phyloP scores from a whole-genome alignment of 192 early-diverging fungal genomes.

The Dissophora globulifera region DNA sequence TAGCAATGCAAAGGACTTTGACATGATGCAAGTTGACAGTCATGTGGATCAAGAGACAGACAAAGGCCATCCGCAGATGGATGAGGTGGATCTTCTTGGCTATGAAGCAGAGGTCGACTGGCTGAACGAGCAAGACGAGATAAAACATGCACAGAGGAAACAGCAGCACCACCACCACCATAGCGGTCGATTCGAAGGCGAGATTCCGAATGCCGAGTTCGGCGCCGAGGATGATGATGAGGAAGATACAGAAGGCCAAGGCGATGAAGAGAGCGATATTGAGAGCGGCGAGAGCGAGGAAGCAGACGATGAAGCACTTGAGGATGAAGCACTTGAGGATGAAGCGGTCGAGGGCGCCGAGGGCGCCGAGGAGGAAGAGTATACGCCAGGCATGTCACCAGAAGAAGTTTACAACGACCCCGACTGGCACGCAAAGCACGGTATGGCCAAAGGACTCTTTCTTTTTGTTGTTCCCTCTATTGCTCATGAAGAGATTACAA shows the following conservation, averaged over 20 bases:
- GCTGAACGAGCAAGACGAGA: constrained; percentile 28
- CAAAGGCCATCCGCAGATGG: constrained; percentile 12
- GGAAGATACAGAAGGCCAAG: not conserved
- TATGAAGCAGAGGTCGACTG: constrained; percentile 37
- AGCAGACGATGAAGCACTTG: not conserved
- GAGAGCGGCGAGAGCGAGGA: not conserved
- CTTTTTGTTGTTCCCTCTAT: no score
- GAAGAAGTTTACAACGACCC: constrained; percentile 9
- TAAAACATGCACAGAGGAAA: not conserved
- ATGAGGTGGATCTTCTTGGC: constrained; percentile 33
- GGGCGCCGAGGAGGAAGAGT: not conserved
- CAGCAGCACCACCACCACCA: constrained; percentile 1
- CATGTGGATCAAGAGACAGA: no score
- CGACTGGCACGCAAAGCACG: constrained; percentile 19
- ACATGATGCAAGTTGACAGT: not conserved
- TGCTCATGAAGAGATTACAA: no score
- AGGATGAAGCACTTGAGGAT: not conserved
- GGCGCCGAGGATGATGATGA: no score
- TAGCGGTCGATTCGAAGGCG: no score
- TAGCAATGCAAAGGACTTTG: not conserved
- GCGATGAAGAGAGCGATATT: not conserved
- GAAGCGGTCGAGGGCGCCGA: not conserved
- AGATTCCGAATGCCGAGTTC: no score
- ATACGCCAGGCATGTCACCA: not conserved
- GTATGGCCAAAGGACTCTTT: constrained; percentile 1